phyloP scores from a whole-genome alignment of 441 rosid species.

The Adansonia madagascariensis region DNA sequence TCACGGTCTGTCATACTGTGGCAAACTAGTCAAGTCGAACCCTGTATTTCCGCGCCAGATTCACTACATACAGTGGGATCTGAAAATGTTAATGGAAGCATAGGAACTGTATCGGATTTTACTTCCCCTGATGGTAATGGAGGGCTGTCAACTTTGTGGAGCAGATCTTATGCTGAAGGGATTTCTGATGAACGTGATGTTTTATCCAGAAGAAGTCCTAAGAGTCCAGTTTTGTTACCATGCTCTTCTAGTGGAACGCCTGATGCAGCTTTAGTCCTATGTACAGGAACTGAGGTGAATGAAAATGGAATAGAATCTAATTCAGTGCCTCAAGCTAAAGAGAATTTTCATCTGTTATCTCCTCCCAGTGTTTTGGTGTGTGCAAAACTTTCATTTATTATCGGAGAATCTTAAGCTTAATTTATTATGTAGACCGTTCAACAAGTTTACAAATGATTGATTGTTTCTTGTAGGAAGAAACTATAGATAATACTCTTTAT shows the following conservation, averaged over 20 bases:
- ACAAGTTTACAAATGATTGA: slow-evolving; percentile 21
- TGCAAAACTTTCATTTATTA: slow-evolving; percentile 27
- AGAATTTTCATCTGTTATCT: slow-evolving; percentile 44
- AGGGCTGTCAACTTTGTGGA: slow-evolving; percentile 35
- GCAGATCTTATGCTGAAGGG: slow-evolving; percentile 36
- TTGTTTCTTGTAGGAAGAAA: slow-evolving; percentile 61
- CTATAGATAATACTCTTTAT: slow-evolving; percentile 46
- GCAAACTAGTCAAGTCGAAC: slow-evolving; percentile 37
- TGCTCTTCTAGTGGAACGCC: slow-evolving; percentile 37
- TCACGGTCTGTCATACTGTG: slow-evolving; percentile 42
- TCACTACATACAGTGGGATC: slow-evolving; percentile 43
- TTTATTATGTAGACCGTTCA: no score
- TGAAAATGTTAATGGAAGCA: slow-evolving; percentile 40
- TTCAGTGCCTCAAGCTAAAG: slow-evolving; percentile 30
- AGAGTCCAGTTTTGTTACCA: slow-evolving; percentile 43
- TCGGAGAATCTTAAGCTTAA: slow-evolving; percentile 5
- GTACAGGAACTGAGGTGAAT: slow-evolving; percentile 35
- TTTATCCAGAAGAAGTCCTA: slow-evolving; percentile 48
- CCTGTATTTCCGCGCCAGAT: slow-evolving; percentile 54
- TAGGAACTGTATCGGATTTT: slow-evolving; percentile 38
- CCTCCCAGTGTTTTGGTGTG: slow-evolving; percentile 66
- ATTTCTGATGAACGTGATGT: slow-evolving; percentile 51
- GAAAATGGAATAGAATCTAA: slow-evolving; percentile 38
- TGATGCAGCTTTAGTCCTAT: slow-evolving; percentile 33
- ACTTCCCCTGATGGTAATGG: slow-evolving; percentile 32